phyloP scores from a whole-genome alignment of 1,284 basidiomycete species.

The Athelia sp. region DNA sequence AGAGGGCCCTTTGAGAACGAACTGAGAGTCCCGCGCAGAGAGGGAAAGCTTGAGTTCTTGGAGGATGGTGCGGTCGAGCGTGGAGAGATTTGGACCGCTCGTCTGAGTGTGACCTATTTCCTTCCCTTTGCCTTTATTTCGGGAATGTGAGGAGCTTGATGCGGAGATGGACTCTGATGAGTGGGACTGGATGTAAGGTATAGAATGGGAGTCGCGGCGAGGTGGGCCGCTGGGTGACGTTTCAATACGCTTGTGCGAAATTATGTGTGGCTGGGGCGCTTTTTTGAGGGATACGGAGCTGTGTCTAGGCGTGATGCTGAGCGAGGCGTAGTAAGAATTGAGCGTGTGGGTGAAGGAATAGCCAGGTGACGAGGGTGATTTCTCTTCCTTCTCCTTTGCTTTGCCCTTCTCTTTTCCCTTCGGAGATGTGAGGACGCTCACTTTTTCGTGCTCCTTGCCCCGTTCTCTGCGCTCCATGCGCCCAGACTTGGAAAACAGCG shows the following conservation, averaged over 20 bases:
- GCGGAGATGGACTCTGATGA: too few relatives aligned
- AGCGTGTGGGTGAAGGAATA: background rate
- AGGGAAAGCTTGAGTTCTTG: constrained; percentile 48
- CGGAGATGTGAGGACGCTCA: too few relatives aligned
- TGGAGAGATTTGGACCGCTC: constrained; percentile 29
- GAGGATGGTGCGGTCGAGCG: constrained; percentile 54
- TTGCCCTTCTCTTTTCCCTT: background rate
- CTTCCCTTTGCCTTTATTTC: background rate
- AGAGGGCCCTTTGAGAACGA: constrained; percentile 41
- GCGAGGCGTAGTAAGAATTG: background rate
- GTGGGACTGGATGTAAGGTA: too few relatives aligned
- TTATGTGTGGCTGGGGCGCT: background rate
- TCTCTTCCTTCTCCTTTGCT: background rate
- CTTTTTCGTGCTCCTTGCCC: background rate
- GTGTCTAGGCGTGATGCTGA: background rate
- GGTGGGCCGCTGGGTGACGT: too few relatives aligned
- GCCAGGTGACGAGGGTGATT: background rate
- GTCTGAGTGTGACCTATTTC: background rate
- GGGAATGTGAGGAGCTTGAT: too few relatives aligned
- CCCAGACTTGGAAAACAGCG: background rate
- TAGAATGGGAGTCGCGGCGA: background rate
- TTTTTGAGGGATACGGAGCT: background rate
- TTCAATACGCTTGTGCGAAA: background rate
- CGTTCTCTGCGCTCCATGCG: background rate
- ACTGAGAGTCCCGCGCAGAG: constrained; percentile 47